Evolutionary conservation across 1,139 yeast species (phyloP).

Genomic region (Yarrowia galli): DNA sequence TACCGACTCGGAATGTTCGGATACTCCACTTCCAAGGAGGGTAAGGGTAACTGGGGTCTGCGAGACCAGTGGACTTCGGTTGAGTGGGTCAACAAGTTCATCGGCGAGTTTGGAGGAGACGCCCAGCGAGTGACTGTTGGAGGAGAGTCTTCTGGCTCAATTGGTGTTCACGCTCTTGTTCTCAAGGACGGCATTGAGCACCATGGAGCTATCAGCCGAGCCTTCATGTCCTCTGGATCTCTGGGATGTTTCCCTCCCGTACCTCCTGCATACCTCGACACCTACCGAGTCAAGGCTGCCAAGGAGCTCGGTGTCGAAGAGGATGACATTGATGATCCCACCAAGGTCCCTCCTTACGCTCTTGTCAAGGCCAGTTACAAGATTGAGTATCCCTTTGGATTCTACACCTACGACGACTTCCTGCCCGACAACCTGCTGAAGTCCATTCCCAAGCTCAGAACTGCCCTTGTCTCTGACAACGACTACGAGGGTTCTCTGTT

Average conservation of each 20-base stretch:
- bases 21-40: slow-evolving; percentile 27
- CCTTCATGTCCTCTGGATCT: slow-evolving; percentile 26
- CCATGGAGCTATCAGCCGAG: slow-evolving; percentile 11
- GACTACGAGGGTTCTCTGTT: slow-evolving; percentile 26
- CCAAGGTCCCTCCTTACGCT: slow-evolving; percentile 1
- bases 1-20: slow-evolving; percentile 38
- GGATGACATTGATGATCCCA: slow-evolving; percentile 9
- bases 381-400: slow-evolving; percentile 31
- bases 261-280: not conserved
- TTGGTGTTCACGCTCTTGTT: slow-evolving; percentile 7
- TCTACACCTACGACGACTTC: slow-evolving; percentile 23
- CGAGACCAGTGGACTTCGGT: slow-evolving; percentile 44
- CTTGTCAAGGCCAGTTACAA: slow-evolving; percentile 14
- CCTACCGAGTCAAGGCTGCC: slow-evolving; percentile 25
- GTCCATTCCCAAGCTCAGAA: slow-evolving; percentile 12
- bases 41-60: slow-evolving; percentile 40
- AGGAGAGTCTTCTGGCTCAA: slow-evolving; percentile 37
- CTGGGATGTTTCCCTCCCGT: slow-evolving; percentile 17
- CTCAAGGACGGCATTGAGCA: slow-evolving; percentile 11
- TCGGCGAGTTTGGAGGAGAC: slow-evolving; percentile 49
- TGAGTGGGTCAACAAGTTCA: slow-evolving; percentile 47
- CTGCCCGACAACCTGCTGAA: slow-evolving; percentile 19
- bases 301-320: slow-evolving; percentile 14
- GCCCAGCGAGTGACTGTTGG: slow-evolving; percentile 30
- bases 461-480: slow-evolving; percentile 15